Base-by-base conservation (phyloP, 139 green algal species). In the Chlamydomonas sp. region DNA sequence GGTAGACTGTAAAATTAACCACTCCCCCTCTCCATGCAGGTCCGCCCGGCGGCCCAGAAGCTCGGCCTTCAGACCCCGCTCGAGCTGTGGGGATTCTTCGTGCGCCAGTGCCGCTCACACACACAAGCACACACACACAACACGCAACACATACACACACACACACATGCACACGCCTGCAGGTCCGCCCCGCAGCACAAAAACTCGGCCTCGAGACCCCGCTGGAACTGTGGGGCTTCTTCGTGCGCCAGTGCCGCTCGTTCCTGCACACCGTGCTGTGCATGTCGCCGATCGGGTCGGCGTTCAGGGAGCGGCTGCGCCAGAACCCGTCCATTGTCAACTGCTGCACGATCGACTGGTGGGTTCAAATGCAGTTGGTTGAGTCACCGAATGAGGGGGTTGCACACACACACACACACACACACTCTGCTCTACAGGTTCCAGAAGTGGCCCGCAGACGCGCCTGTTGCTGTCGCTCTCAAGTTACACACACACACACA, bases 291-390 rank as follows among this genome's bases (percentile, higher is more conserved):
- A 85, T 88, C 60, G 85, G 85, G 4, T 81, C 87, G 47, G 83
- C 82, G 4, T 90, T 90, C 75, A 48, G 83, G 1, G 69, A 80
- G 39, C 43, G 74, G 26, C 74, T 80, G 38, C 69, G 84, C 22
- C 77, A 83, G 66, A 87, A 85, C 77, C 88, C 88, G 2, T 86
- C 79, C 6, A 83, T 95, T 67, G 88, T 92, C 76, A 90, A 88
- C 75, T 90, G 84, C 81, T 87, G 81, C 75, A 90, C 69, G 26
- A 76, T 80, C 5, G 85, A 91, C 69, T 91, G 85, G 85, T 88
- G 39, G 29, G 69, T 31, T 29, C 6, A 22, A 5, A 38, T 54
- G n/a, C n/a, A n/a, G n/a, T n/a, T n/a, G n/a, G n/a, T n/a, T n/a
- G n/a, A n/a, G n/a, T n/a, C n/a, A n/a, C n/a, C n/a, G n/a, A n/a